These are phyloP conservation scores for Penicillium ucsense DNA, from an alignment of 495 filamentous ascomycete genomes.

Conservation along the genomic window DNA sequence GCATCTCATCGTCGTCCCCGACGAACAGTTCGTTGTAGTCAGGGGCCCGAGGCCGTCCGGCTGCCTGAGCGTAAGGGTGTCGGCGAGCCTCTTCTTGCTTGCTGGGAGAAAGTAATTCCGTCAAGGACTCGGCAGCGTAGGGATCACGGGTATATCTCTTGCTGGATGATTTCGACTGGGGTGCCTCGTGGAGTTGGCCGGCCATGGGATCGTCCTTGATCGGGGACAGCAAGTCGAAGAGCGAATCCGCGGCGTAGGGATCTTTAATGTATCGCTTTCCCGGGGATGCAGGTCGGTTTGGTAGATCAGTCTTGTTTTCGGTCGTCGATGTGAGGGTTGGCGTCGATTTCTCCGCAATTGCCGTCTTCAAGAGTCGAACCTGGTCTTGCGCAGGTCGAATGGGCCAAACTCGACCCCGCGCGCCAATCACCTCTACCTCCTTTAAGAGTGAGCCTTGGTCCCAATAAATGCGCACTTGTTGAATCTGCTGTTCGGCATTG, in stretches of 20 bases:
- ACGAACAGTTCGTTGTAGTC: slow-evolving; percentile 57
- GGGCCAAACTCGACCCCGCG: slow-evolving; percentile 81
- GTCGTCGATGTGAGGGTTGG: slow-evolving; percentile 8
- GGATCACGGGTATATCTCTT: slow-evolving; percentile 18
- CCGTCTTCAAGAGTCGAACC: slow-evolving; percentile 54
- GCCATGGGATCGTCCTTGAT: slow-evolving; percentile 17
- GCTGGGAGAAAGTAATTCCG: slow-evolving; percentile 16
- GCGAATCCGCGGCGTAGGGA: slow-evolving; percentile 66
- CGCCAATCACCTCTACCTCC: slow-evolving; percentile 87
- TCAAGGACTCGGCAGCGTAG: slow-evolving; percentile 16
- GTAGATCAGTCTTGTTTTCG: slow-evolving; percentile 16
- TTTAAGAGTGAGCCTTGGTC: slow-evolving; percentile 91
- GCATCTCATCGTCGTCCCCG: slow-evolving; percentile 31
- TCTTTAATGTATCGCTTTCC: slow-evolving; percentile 46
- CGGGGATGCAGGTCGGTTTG: slow-evolving; percentile 37
- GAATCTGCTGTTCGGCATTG: slow-evolving; percentile 63
- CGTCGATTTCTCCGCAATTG: slow-evolving; percentile 14
- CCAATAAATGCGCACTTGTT: slow-evolving; percentile 82
- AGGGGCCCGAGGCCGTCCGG: slow-evolving; percentile 52
- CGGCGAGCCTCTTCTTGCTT: slow-evolving; percentile 12
- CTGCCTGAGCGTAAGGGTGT: slow-evolving; percentile 34
- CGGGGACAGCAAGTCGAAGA: slow-evolving; percentile 30
- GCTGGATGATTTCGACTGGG: slow-evolving; percentile 4
- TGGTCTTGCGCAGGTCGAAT: slow-evolving; percentile 87
- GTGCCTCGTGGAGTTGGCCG: neutral